phyloP scores from a whole-genome alignment of 352 stramenopile genomes.

The Phytopythium boreale region DNA sequence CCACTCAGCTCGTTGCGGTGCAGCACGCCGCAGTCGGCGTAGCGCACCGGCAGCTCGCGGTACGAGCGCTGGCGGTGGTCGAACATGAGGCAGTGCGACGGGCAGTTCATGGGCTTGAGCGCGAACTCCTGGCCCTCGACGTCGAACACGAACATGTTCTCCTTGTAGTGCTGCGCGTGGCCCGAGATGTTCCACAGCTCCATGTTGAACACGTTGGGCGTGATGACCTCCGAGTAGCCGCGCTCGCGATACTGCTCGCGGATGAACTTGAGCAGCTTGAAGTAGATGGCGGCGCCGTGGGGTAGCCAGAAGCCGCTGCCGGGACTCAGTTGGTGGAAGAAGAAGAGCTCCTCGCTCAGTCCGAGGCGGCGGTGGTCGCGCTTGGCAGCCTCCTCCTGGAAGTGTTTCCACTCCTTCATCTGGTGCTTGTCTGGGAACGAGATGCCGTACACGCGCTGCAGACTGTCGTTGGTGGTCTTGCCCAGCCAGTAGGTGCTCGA shows the following conservation, averaged over 20 bases:
- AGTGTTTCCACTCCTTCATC: conserved; percentile 97
- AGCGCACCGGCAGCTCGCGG: conserved; percentile 95
- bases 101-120: conserved; percentile 99
- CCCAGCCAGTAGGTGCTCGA: conserved; percentile 97
- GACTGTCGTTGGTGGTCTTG: conserved; percentile 95
- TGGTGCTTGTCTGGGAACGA: conserved; percentile 98
- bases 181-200: conserved; percentile 97
- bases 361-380: conserved; percentile 95
- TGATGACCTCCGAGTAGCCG: conserved; percentile 94
- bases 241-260: conserved; percentile 73
- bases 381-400: conserved; percentile 95
- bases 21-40: conserved; percentile 98
- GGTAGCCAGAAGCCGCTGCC: conserved; percentile 96
- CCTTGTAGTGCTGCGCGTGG: conserved; percentile 97
- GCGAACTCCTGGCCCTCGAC: conserved; percentile 93
- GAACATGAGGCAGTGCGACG: conserved; percentile 98
- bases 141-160: conserved; percentile 99
- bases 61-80: conserved; percentile 92
- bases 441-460: conserved; percentile 97
- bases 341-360: conserved; percentile 94
- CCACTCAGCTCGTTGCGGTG: conserved; percentile 97
- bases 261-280: conserved; percentile 97
- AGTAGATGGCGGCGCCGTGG: conserved; percentile 96
- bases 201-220: conserved; percentile 98
- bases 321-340: conserved; percentile 92